phyloP scores from a whole-genome alignment of 2,329 filamentous ascomycete species.

The Escovopsis sp. region DNA sequence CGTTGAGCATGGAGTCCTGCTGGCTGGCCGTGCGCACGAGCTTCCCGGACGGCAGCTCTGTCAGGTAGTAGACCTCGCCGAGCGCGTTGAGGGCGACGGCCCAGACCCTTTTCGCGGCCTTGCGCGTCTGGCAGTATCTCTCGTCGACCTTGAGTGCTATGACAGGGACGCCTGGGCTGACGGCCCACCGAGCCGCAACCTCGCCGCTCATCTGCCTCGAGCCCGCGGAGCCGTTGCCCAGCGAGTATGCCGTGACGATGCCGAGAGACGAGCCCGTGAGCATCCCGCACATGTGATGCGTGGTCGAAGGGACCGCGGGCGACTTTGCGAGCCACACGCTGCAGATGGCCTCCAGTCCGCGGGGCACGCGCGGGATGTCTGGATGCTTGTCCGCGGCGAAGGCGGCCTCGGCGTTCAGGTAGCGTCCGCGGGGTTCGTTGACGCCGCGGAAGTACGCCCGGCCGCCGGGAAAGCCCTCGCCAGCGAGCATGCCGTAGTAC shows the following conservation, averaged over 20 bases:
- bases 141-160: conserved; percentile 74
- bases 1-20: conserved; percentile 45
- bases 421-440: conserved; percentile 62
- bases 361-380: conserved; percentile 64
- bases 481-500: conserved; percentile 66
- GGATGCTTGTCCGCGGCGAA: conserved; percentile 42
- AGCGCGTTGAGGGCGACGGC: conserved; percentile 88
- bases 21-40: conserved; percentile 27
- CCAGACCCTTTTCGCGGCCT: conserved; percentile 60
- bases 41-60: conserved; percentile 47
- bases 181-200: conserved; percentile 73
- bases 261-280: conserved; percentile 72
- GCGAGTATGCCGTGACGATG: conserved; percentile 65
- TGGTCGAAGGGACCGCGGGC: conserved; percentile 50
- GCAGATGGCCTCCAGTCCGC: conserved; percentile 54
- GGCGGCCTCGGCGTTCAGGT: conserved; percentile 47
- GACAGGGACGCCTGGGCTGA: conserved; percentile 87
- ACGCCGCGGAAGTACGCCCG: conserved; percentile 61
- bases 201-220: conserved; percentile 56
- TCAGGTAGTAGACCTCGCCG: conserved; percentile 79
- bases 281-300: conserved; percentile 66
- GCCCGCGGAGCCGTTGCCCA: conserved; percentile 44
- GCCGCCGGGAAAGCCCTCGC: conserved; percentile 75
- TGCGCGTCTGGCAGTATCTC: conserved; percentile 56
- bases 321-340: conserved; percentile 87